Percentiles rank a stretch among this genome's conserved stretches.
phyloP scores from a whole-genome alignment of 768 basidiomycete species.

The Lactarius hatsudake region DNA sequence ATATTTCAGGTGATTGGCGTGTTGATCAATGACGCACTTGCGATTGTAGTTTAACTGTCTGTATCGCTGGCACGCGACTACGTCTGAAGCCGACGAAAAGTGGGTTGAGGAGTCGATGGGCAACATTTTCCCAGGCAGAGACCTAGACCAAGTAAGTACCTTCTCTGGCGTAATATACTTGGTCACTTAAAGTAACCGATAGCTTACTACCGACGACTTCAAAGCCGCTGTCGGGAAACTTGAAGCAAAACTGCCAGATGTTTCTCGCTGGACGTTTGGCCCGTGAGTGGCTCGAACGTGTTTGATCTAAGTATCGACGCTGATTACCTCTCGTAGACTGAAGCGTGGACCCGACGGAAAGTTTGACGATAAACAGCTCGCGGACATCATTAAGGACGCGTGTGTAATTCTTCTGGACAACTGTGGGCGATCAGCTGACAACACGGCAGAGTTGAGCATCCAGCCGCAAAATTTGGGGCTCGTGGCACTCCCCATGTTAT shows the following conservation, averaged over 20 bases:
- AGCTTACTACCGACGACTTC: slow-evolving; percentile 51
- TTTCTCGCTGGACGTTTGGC: slow-evolving; percentile 66
- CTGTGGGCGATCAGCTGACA: not conserved
- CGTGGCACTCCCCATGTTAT: slow-evolving; percentile 69
- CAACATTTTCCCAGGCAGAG: slow-evolving; percentile 52
- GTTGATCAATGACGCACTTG: not conserved
- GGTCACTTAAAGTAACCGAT: not conserved
- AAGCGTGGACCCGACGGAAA: slow-evolving; percentile 55
- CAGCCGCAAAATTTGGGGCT: slow-evolving; percentile 73
- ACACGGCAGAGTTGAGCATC: slow-evolving; percentile 57
- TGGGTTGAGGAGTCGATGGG: slow-evolving; percentile 58
- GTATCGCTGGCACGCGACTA: slow-evolving; percentile 86
- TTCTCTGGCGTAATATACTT: not conserved
- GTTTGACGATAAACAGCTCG: slow-evolving; percentile 72
- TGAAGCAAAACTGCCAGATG: slow-evolving; percentile 42
- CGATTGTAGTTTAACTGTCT: slow-evolving; percentile 70
- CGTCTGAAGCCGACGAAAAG: slow-evolving; percentile 64
- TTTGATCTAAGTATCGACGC: not conserved
- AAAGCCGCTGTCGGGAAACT: slow-evolving; percentile 42
- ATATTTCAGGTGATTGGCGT: not conserved
- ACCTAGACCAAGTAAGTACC: slow-evolving; percentile 38
- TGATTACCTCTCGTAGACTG: slow-evolving; percentile 41
- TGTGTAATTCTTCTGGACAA: slow-evolving; percentile 37
- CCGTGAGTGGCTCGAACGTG: slow-evolving; percentile 38
- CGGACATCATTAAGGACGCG: slow-evolving; percentile 64